Conservation (phyloP, 768 basidiomycete genomes). For the Russula vinacea region DNA sequence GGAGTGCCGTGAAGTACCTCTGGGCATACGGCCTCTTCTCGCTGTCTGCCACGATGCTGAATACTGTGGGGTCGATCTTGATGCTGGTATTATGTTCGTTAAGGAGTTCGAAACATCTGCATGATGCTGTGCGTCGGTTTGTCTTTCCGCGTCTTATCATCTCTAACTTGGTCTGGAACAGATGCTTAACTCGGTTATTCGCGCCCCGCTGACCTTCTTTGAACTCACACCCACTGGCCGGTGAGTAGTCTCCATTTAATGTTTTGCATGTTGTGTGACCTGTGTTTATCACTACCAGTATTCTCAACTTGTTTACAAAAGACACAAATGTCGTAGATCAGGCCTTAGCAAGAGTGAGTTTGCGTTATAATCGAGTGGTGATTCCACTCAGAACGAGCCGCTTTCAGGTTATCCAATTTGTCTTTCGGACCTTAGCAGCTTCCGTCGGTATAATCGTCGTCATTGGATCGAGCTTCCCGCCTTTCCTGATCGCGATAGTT, state of each 20-base stretch:
- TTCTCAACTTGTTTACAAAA: slow-evolving; percentile 87
- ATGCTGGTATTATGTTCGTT: slow-evolving; percentile 79
- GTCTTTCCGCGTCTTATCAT: background rate
- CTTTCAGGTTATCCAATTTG: slow-evolving; percentile 55
- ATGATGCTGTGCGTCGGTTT: slow-evolving; percentile 58
- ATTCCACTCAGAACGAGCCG: slow-evolving; percentile 6
- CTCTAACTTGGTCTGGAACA: slow-evolving; percentile 33
- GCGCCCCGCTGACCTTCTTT: slow-evolving; percentile 83
- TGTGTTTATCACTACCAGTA: slow-evolving; percentile 42
- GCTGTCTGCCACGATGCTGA: slow-evolving; percentile 51
- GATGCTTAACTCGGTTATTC: slow-evolving; percentile 81
- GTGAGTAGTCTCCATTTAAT: slow-evolving; percentile 39
- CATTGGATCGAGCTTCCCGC: slow-evolving; percentile 78
- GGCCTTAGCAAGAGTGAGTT: slow-evolving; percentile 59
- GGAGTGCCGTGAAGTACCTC: slow-evolving; percentile 56
- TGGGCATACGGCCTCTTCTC: slow-evolving; percentile 68
- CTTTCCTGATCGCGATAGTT: slow-evolving; percentile 69
- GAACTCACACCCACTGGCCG: slow-evolving; percentile 84
- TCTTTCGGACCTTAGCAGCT: slow-evolving; percentile 61
- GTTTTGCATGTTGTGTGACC: background rate
- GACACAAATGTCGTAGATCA: slow-evolving; percentile 88
- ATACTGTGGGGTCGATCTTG: slow-evolving; percentile 55
- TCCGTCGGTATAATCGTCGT: slow-evolving; percentile 64
- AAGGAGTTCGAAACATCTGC: slow-evolving; percentile 68
- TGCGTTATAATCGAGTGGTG: background rate